Percentiles rank a stretch among this genome's conserved stretches.
Evolutionary conservation across 805 yeast genomes (phyloP).

Genomic region (Teunomyces panamensis): DNA sequence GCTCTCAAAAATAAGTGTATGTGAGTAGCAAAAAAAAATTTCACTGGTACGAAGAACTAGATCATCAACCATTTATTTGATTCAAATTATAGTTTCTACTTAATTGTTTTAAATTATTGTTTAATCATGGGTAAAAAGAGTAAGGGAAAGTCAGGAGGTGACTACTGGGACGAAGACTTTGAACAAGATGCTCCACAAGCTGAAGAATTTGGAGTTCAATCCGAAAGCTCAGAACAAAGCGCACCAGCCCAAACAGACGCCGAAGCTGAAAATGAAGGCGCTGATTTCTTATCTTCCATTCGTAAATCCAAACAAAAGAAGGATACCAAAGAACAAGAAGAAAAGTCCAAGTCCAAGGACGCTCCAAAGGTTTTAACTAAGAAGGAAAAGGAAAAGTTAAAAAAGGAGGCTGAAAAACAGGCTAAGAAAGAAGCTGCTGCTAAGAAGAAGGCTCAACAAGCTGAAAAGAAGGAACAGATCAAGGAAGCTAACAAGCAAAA

Average conservation of each 20-base stretch:
- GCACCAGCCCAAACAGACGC: slow-evolving; percentile 14
- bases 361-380: slow-evolving; percentile 81
- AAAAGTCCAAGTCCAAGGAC: slow-evolving; percentile 46
- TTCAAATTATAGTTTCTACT: slow-evolving; percentile 1
- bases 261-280: slow-evolving; percentile 25
- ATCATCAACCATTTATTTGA: background rate
- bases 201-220: slow-evolving; percentile 32
- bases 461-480: slow-evolving; percentile 56
- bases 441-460: slow-evolving; percentile 73
- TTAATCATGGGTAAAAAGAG: slow-evolving; percentile 55
- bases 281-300: slow-evolving; percentile 75
- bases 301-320: slow-evolving; percentile 77
- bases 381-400: slow-evolving; percentile 92
- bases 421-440: slow-evolving; percentile 88
- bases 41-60: slow-evolving; percentile 5
- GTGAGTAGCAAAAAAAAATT: slow-evolving; percentile 13
- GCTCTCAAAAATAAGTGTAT: slow-evolving; percentile 6
- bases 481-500: slow-evolving; percentile 46
- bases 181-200: slow-evolving; percentile 37
- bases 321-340: slow-evolving; percentile 63
- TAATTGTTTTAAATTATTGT: background rate
- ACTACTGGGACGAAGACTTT: slow-evolving; percentile 74
- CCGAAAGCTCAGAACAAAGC: slow-evolving; percentile 16
- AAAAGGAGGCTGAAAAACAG: slow-evolving; percentile 88
- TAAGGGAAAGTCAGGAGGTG: slow-evolving; percentile 63